Evolutionary conservation across 2,329 filamentous ascomycete genomes (phyloP), one percentile per base, ranked within the genome.

Genomic region (Beauveria brongniartii): DNA sequence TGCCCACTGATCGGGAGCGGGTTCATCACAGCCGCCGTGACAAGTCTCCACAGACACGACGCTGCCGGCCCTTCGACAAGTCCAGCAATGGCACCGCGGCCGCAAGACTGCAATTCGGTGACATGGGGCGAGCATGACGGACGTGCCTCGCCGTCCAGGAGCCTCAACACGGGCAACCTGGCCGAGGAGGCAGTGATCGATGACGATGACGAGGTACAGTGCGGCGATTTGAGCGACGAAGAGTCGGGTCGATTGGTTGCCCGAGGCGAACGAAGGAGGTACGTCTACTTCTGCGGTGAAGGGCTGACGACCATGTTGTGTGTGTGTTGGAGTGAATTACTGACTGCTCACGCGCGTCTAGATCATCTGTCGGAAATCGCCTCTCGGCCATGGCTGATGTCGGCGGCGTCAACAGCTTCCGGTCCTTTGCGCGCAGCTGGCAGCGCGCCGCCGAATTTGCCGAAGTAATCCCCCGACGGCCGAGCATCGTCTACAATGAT

Each of bases 361-460:
- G 84, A 63, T 83, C 83, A n/a, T 87, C 84, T 7, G 76, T 84
- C 44, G 81, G 80, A 37, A 78, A 82, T 64, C 79, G 80, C 40
- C 73, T 90, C 41, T 75, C 82, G 28, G 78, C 80, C 58, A 71
- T 88, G 59, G 79, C 82, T 66, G 87, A 96, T 63, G 87, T 90
- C 53, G 94, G 93, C 65, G 93, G 93, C 55, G 88, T 92, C 63
- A 97, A 97, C 78, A 95, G 90, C 73, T 89, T 97, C 68, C 88
- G 94, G 69, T 96, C 92, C 69, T 97, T 97, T 71, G 90, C 92
- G 50, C 85, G 89, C 63, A 96, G 91, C 67, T 96, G 92, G 89
- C 91, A 93, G 74, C 87, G 93, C 71, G 93, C 93, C 43, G 91
- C 92, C 28, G 88, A 83, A 61, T 97, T 97, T 73, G 83, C 86